Conservation (phyloP, 1,284 basidiomycete species). For the Marasmius sp. region DNA sequence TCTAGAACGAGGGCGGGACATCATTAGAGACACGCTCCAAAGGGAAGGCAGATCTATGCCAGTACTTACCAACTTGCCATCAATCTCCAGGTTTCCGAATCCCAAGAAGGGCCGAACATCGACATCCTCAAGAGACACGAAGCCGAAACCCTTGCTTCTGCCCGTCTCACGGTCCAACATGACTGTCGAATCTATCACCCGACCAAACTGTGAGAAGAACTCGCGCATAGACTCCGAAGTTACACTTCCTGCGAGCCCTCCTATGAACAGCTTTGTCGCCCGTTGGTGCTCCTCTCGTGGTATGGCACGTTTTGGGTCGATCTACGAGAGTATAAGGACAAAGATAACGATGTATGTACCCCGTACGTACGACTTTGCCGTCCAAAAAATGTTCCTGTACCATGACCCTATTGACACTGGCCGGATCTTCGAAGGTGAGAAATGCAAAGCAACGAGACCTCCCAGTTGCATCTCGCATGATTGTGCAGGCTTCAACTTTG, state of each 20-base stretch:
- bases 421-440: conserved; percentile 86
- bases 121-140: conserved; percentile 92
- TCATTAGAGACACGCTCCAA: too few relatives aligned
- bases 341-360: background rate
- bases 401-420: conserved; percentile 89
- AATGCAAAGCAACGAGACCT: conserved; percentile 94
- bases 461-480: conserved; percentile 94
- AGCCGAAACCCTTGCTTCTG: conserved; percentile 96
- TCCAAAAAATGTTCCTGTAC: conserved; percentile 87
- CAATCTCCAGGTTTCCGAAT: conserved; percentile 84
- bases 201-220: conserved; percentile 90
- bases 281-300: conserved; percentile 92
- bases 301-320: conserved; percentile 98
- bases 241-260: conserved; percentile 88
- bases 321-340: conserved; percentile 51
- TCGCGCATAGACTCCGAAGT: conserved; percentile 92
- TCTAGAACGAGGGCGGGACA: conserved; percentile 44
- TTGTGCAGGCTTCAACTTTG: conserved; percentile 88
- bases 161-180: conserved; percentile 99
- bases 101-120: conserved; percentile 85
- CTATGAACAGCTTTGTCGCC: conserved; percentile 93
- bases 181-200: conserved; percentile 95
- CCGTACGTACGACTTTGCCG: conserved; percentile 81
- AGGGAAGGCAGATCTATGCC: background rate
- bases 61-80: conserved; percentile 81